Evolutionary conservation across 345 rosid genomes (phyloP).

Genomic region (Dovyalis caffra): DNA sequence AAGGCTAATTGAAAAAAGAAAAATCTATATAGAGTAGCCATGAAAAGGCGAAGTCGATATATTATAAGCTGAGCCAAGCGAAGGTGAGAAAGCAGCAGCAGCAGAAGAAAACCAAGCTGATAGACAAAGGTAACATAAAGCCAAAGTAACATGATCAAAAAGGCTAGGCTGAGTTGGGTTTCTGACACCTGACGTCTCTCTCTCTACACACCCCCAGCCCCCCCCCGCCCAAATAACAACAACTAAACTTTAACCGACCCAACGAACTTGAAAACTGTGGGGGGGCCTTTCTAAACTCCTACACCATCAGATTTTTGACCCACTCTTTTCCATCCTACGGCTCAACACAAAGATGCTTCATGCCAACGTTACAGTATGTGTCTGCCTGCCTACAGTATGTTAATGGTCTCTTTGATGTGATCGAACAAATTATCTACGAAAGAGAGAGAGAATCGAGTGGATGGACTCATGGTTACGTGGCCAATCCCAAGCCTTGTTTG

Average conservation of each 20-base stretch:
- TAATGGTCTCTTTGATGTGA: too few relatives aligned
- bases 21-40: neutral
- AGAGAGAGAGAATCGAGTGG: neutral
- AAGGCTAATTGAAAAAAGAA: too few relatives aligned
- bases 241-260: neutral
- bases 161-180: neutral
- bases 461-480: neutral
- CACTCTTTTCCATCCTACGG: neutral
- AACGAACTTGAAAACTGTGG: neutral
- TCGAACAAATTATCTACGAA: too few relatives aligned
- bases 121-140: neutral
- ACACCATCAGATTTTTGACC: conserved; percentile 1
- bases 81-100: neutral
- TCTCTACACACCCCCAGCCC: too few relatives aligned
- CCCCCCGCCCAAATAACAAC: too few relatives aligned
- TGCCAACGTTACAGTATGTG: neutral
- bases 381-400: too few relatives aligned
- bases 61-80: neutral
- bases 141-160: neutral
- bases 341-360: neutral
- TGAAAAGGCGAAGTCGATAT: neutral
- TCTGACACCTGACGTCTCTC: neutral
- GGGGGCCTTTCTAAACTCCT: neutral
- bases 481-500: neutral
- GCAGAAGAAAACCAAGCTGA: neutral